Evolutionary conservation across 345 rosid species (phyloP).

Genomic region (Melaleuca quinquenervia): DNA sequence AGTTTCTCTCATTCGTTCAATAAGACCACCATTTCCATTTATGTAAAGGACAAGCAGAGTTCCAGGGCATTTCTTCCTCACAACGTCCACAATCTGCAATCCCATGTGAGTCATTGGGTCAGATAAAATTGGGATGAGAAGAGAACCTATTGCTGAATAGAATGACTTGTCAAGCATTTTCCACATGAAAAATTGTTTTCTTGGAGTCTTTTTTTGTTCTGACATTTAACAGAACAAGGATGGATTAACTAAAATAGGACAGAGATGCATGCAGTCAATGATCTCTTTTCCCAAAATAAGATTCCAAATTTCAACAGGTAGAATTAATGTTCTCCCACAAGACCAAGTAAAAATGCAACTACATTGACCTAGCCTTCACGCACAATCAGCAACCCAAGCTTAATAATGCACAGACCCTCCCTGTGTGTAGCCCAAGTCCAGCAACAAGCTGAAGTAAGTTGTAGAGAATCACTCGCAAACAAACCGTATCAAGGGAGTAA

Average conservation of each 20-base stretch:
- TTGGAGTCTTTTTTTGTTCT: background rate
- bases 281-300: background rate
- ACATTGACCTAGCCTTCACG: background rate
- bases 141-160: background rate
- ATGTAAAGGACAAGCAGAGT: constrained; percentile 85
- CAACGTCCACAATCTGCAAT: constrained; percentile 50
- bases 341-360: background rate
- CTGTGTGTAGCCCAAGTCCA: background rate
- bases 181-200: background rate
- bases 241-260: background rate
- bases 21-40: constrained; percentile 90
- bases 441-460: background rate
- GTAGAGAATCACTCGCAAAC: background rate
- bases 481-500: background rate
- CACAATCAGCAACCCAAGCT: background rate
- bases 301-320: background rate
- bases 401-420: background rate
- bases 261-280: background rate
- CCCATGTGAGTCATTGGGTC: background rate
- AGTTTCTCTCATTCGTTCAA: constrained; percentile 79
- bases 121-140: background rate
- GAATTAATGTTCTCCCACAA: background rate
- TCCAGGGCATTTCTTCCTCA: constrained; percentile 63
- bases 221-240: background rate
- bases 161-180: background rate